These are phyloP conservation scores for Diaporthe helianthi DNA, from an alignment of 2,329 filamentous ascomycete genomes.

Conservation along the genomic window DNA sequence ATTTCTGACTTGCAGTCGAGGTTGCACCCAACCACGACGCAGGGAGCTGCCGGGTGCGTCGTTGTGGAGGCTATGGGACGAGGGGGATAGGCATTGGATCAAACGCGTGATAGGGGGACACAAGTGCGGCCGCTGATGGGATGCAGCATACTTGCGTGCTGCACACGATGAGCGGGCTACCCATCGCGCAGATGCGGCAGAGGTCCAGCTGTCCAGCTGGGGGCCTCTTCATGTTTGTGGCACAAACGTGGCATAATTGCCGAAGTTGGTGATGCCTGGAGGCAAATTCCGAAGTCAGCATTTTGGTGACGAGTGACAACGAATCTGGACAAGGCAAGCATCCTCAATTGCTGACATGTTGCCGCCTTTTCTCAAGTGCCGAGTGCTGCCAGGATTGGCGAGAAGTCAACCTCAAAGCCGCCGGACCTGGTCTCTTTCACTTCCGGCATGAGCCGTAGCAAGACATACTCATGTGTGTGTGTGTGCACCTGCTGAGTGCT, in stretches of 20 bases:
- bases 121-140: conserved; percentile 10
- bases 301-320: neutral
- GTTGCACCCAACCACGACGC: conserved; percentile 14
- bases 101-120: conserved; percentile 22
- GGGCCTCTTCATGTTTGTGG: neutral
- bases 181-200: neutral
- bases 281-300: conserved; percentile 20
- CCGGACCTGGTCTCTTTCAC: neutral
- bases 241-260: neutral
- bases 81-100: conserved; percentile 17
- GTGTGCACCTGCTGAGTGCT: neutral
- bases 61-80: conserved; percentile 22
- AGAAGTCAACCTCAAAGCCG: neutral
- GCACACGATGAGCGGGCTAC: neutral
- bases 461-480: neutral
- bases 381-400: conserved; percentile 4
- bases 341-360: conserved; percentile 7
- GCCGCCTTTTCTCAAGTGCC: neutral
- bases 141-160: neutral
- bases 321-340: conserved; percentile 13
- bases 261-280: neutral
- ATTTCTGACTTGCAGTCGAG: conserved; percentile 18
- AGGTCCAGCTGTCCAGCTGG: neutral
- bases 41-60: conserved; percentile 11
- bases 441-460: conserved; percentile 2